These are phyloP conservation scores for Phytophthora agathidicida DNA, from an alignment of 352 stramenopile genomes.

Conservation along the genomic window DNA sequence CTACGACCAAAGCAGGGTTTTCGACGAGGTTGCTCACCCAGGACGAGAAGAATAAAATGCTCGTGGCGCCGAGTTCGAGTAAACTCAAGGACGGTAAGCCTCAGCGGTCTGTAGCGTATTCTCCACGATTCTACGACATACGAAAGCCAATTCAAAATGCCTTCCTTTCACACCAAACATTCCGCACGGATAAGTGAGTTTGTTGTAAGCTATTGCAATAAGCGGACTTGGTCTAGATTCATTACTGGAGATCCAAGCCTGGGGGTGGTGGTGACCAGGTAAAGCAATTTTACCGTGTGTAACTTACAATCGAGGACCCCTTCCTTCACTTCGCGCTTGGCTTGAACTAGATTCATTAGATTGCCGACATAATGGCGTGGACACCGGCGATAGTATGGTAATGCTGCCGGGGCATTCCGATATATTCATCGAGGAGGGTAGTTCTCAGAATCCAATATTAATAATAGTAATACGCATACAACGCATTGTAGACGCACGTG, in stretches of 20 bases:
- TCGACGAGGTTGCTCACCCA: neutral
- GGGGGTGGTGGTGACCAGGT: no score
- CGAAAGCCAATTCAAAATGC: neutral
- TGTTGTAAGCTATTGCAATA: neutral
- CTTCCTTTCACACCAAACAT: neutral
- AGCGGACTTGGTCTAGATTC: no score
- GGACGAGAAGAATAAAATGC: constrained; percentile 5
- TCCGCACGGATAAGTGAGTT: neutral
- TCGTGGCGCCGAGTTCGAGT: constrained; percentile 6
- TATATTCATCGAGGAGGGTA: no score
- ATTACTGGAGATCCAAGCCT: no score
- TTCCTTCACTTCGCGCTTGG: no score
- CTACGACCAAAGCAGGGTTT: neutral
- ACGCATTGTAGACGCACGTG: constrained; percentile 3
- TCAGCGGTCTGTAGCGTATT: constrained; percentile 20
- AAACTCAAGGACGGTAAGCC: constrained; percentile 30
- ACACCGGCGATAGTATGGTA: constrained; percentile 19
- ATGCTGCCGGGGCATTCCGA: constrained; percentile 14
- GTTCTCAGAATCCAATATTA: no score
- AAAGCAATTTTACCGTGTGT: no score
- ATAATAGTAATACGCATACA: constrained; percentile 7
- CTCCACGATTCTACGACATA: constrained; percentile 20
- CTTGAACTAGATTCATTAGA: no score
- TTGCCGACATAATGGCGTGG: no score
- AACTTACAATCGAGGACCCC: no score